These are phyloP conservation scores for Juglanconis oblonga DNA, from an alignment of 2,329 filamentous ascomycete genomes.

Conservation along the genomic window DNA sequence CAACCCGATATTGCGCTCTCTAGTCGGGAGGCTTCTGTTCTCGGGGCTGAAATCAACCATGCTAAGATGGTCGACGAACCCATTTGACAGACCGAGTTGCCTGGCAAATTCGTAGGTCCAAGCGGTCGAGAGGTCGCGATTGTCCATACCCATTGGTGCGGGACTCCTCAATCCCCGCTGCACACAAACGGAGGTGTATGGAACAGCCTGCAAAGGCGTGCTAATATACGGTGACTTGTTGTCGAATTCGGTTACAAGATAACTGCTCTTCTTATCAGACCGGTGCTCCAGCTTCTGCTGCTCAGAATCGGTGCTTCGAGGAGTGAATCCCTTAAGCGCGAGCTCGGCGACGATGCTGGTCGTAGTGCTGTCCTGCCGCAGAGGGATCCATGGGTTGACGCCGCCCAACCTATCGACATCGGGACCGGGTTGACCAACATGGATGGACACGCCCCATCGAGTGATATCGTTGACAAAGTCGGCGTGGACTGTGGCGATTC, in stretches of 20 bases:
- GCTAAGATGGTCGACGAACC: constrained; percentile 10
- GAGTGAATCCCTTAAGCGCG: not conserved
- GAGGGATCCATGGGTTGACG: constrained; percentile 10
- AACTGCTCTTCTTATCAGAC: not conserved
- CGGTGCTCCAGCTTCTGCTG: not conserved
- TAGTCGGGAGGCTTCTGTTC: not conserved
- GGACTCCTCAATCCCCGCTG: not conserved
- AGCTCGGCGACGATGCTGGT: constrained; percentile 15
- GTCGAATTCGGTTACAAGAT: constrained; percentile 3
- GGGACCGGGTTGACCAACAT: constrained; percentile 12
- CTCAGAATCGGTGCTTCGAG: not conserved
- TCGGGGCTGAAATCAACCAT: not conserved
- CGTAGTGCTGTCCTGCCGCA: constrained; percentile 7
- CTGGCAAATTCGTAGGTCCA: constrained; percentile 14
- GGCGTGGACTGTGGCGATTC: constrained; percentile 14
- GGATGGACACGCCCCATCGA: constrained; percentile 15
- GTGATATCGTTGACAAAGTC: constrained; percentile 11
- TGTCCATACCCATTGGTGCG: constrained; percentile 13
- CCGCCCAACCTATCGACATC: not conserved
- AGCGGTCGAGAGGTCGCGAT: constrained; percentile 11
- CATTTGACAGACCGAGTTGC: constrained; percentile 8
- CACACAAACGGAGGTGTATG: constrained; percentile 4
- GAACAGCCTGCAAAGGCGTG: not conserved
- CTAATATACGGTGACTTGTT: not conserved
- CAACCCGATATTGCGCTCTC: constrained; percentile 2